A percentile compares a stretch with the other conserved stretches of the same genome.
Evolutionary conservation across 768 basidiomycete species (phyloP).

Genomic region (Mrakia blollopis): DNA sequence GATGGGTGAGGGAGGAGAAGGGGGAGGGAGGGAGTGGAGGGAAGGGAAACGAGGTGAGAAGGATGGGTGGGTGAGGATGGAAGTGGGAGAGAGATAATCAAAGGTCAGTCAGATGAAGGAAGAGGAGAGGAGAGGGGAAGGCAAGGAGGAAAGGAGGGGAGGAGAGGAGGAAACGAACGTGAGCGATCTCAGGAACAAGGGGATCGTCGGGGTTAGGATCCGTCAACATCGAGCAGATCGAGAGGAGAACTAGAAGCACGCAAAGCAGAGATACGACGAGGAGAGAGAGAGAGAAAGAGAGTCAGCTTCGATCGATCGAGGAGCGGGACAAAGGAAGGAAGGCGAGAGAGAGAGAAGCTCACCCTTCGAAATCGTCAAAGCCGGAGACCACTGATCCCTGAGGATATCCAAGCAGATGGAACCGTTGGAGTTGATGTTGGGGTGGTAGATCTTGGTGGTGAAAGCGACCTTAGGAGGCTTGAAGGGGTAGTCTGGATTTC

Average conservation of each 20-base stretch:
- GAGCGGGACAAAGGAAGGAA: background rate
- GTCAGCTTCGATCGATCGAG: background rate
- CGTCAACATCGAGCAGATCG: slow-evolving; percentile 98
- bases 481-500: slow-evolving; percentile 75
- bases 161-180: slow-evolving; percentile 46
- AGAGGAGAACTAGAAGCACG: slow-evolving; percentile 75
- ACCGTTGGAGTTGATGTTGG: slow-evolving; percentile 92
- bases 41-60: background rate
- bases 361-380: slow-evolving; percentile 99
- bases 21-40: background rate
- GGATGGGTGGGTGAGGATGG: background rate
- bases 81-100: background rate
- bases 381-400: slow-evolving; percentile 98
- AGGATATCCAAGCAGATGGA: slow-evolving; percentile 98
- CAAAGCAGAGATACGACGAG: no score
- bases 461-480: slow-evolving; percentile 99
- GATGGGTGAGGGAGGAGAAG: background rate
- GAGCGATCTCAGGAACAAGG: slow-evolving; percentile 95
- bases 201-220: slow-evolving; percentile 99
- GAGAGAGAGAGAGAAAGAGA: background rate
- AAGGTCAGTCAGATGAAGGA: background rate
- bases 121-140: background rate
- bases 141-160: background rate
- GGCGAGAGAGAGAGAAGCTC: slow-evolving; percentile 35
- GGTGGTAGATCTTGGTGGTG: slow-evolving; percentile 56